phyloP scores from a whole-genome alignment of 768 basidiomycete species.

The Russula abietina region DNA sequence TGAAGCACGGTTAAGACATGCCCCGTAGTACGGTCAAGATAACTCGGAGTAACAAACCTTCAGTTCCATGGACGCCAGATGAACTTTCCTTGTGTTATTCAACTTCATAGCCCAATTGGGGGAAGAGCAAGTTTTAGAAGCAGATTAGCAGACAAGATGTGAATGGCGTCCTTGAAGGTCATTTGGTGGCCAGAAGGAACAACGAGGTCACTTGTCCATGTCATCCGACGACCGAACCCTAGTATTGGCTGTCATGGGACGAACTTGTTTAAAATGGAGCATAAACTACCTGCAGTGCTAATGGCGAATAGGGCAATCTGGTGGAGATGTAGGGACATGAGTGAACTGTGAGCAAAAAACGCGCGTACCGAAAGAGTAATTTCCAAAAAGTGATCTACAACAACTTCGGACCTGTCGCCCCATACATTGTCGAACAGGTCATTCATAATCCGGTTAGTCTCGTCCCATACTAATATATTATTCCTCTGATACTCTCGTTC shows the following conservation, averaged over 20 bases:
- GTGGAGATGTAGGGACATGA: not conserved
- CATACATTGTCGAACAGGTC: no score
- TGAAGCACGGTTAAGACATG: not conserved
- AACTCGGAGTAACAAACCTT: constrained; percentile 30
- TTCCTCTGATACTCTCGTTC: constrained; percentile 17
- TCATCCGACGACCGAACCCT: constrained; percentile 46
- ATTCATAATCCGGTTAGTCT: no score
- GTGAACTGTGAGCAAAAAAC: not conserved
- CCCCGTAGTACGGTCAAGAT: not conserved
- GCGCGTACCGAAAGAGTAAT: constrained; percentile 48
- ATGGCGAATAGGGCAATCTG: constrained; percentile 54
- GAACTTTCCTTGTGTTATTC: constrained; percentile 30
- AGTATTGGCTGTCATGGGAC: not conserved
- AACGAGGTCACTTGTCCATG: constrained; percentile 42
- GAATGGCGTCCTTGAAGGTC: constrained; percentile 47
- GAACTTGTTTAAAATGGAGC: not conserved
- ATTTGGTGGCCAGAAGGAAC: constrained; percentile 41
- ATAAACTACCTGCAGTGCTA: constrained; percentile 36
- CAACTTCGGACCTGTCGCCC: no score
- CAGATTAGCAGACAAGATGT: constrained; percentile 37
- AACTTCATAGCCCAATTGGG: constrained; percentile 35
- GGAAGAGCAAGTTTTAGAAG: constrained; percentile 38
- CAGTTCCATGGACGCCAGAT: constrained; percentile 41
- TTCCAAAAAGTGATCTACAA: constrained; percentile 44
- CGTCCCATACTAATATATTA: no score